Percentiles rank a stretch among this genome's conserved stretches.
Evolutionary conservation across 768 basidiomycete species (phyloP).

Genomic region (Scleroderma citrinum): DNA sequence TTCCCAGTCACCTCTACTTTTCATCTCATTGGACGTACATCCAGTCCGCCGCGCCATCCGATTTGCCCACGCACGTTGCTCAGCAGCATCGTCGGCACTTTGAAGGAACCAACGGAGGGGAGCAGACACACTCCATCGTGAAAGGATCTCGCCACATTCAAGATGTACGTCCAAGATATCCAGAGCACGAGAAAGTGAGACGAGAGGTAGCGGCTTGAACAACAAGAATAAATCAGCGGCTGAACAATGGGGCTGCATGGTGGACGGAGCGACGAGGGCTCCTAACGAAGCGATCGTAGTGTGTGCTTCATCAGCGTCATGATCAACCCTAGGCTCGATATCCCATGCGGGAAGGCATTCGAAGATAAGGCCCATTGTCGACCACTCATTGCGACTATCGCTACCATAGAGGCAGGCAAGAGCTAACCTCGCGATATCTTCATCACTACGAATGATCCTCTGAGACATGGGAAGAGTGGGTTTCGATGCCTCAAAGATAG

Average conservation of each 20-base stretch:
- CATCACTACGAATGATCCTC: conserved; percentile 74
- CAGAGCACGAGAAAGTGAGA: conserved; percentile 73
- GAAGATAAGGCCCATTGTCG: conserved; percentile 85
- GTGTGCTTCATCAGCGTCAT: conserved; percentile 70
- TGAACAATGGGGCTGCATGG: conserved; percentile 47
- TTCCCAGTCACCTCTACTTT: conserved; percentile 74
- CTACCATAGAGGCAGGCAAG: conserved; percentile 87
- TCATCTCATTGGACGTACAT: conserved; percentile 45
- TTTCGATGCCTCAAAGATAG: conserved; percentile 88
- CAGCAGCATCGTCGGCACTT: conserved; percentile 53
- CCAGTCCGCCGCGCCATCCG: conserved; percentile 74
- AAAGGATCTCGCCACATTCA: conserved; percentile 87
- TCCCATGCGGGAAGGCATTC: conserved; percentile 96
- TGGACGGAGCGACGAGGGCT: conserved; percentile 70
- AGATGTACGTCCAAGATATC: conserved; percentile 93
- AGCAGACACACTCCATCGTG: conserved; percentile 80
- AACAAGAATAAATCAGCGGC: conserved; percentile 73
- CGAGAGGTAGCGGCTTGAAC: conserved; percentile 71
- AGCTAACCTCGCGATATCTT: conserved; percentile 80
- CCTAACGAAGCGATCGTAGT: conserved; percentile 79
- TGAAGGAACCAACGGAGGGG: conserved; percentile 89
- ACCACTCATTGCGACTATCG: conserved; percentile 64
- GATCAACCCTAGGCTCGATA: conserved; percentile 45
- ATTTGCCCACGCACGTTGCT: conserved; percentile 83
- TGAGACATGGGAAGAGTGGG: conserved; percentile 69